Evolutionary conservation across 1,139 yeast species (phyloP), one percentile per base, ranked within the genome.

Genomic region (Candida buenavistaensis): DNA sequence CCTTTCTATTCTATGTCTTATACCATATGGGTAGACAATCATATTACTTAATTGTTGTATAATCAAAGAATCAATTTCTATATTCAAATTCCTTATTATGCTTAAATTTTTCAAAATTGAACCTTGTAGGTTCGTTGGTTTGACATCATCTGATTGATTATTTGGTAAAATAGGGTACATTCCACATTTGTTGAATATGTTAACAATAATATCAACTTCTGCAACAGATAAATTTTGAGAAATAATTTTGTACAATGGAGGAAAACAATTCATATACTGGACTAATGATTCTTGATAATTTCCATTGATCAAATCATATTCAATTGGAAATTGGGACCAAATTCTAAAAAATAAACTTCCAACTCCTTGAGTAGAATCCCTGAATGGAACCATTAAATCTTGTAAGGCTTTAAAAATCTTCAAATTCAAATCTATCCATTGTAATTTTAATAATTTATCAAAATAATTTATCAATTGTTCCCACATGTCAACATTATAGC

Each of bases 161-260:
- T 65, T 71, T 5, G 83, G 80, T 16, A 83, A 59, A 9, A 82
- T 68, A 0, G 94, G 92, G 52, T 81, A 84, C 37, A 84, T 64
- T 2, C 82, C 76, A 39, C 86, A 77, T 19, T 78, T 68, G 46
- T 76, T 79, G 44, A 83, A 69, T 7, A 73, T 59, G 14, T 58
- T 54, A 28, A 82, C 54, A 13, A 79, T 60, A 9, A 54, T 57
- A 38, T 66, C 72, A 23, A 74, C 57, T 47, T 70, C 70, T 2
- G 54, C 47, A 5, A 52, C 14, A 5, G 59, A 55, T 40, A 62
- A 50, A 6, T 46, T 54, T 3, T 50, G 58, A 20, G 52, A 49
- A 10, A 69, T 50, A 11, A 78, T 51, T 2, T 44, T 39, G 43
- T 69, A 69, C 8, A 83, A 56, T 1, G 64, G 51, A 1, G 72